Percentiles rank a stretch among this genome's conserved stretches.
Evolutionary conservation across 768 basidiomycete species (phyloP).

Genomic region (Lentinula raphanica): DNA sequence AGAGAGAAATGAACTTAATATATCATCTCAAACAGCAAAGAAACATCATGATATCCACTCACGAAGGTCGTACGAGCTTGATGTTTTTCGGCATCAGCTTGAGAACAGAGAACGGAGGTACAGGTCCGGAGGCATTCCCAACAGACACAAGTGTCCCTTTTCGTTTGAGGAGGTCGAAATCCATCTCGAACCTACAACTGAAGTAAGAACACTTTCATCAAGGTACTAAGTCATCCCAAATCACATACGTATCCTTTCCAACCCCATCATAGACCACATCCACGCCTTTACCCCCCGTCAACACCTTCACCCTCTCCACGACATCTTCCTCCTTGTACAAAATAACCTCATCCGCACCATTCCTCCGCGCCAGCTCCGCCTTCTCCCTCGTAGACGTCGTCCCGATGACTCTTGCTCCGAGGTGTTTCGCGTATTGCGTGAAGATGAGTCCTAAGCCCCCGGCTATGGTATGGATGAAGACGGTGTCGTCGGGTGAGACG

Average conservation of each 20-base stretch:
- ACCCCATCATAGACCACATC: slow-evolving; percentile 92
- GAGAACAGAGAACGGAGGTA: slow-evolving; percentile 67
- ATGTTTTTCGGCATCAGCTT: slow-evolving; percentile 79
- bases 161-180: slow-evolving; percentile 76
- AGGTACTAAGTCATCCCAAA: not conserved
- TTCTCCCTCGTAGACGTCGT: slow-evolving; percentile 87
- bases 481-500: slow-evolving; percentile 72
- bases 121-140: slow-evolving; percentile 87
- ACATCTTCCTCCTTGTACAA: slow-evolving; percentile 74
- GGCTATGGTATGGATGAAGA: slow-evolving; percentile 87
- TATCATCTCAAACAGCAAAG: too few species aligned
- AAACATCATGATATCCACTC: slow-evolving; percentile 25
- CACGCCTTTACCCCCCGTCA: slow-evolving; percentile 77
- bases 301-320: slow-evolving; percentile 63
- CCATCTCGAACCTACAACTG: slow-evolving; percentile 56
- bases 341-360: slow-evolving; percentile 87
- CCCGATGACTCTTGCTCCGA: slow-evolving; percentile 88
- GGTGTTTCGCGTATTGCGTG: slow-evolving; percentile 60
- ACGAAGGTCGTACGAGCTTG: slow-evolving; percentile 71
- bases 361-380: slow-evolving; percentile 66
- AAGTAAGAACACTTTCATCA: slow-evolving; percentile 4
- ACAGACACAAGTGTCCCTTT: slow-evolving; percentile 89
- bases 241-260: slow-evolving; percentile 86
- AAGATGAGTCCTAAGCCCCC: slow-evolving; percentile 78
- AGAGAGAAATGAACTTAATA: not conserved